Evolutionary conservation across 2,329 filamentous ascomycete species (phyloP).

Genomic region (Dactylonectria macrodidyma): DNA sequence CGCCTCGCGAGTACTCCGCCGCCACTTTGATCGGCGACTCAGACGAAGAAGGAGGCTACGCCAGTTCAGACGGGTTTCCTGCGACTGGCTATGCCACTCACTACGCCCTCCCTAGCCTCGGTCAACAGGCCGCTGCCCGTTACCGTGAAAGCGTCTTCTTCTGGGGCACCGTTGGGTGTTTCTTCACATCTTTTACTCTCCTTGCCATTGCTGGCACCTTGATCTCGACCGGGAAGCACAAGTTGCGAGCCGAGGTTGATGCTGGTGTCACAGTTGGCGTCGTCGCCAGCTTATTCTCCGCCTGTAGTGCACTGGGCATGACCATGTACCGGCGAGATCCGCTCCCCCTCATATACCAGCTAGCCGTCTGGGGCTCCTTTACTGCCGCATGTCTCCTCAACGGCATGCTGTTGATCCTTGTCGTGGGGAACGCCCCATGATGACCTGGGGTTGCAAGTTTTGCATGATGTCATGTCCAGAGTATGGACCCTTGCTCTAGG

Average conservation of each 20-base stretch:
- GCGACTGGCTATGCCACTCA: slow-evolving; percentile 67
- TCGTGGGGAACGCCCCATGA: slow-evolving; percentile 57
- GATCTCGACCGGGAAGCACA: slow-evolving; percentile 77
- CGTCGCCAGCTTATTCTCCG: slow-evolving; percentile 75
- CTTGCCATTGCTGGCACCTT: slow-evolving; percentile 76
- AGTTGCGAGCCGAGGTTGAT: slow-evolving; percentile 80
- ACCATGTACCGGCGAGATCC: slow-evolving; percentile 67
- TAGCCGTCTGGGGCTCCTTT: slow-evolving; percentile 58
- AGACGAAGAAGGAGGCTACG: slow-evolving; percentile 65
- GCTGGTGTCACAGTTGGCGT: slow-evolving; percentile 80
- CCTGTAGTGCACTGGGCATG: slow-evolving; percentile 72
- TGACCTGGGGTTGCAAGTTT: not conserved
- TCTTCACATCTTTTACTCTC: slow-evolving; percentile 73
- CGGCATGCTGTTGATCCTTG: slow-evolving; percentile 60
- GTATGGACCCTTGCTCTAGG: not conserved
- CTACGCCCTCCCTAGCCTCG: slow-evolving; percentile 68
- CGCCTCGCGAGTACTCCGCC: slow-evolving; percentile 49
- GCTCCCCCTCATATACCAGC: slow-evolving; percentile 59
- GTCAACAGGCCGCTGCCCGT: slow-evolving; percentile 63
- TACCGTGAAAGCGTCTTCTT: slow-evolving; percentile 71
- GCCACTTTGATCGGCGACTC: slow-evolving; percentile 55
- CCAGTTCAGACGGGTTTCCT: slow-evolving; percentile 67
- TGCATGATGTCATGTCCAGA: slow-evolving; percentile 9
- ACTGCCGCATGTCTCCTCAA: slow-evolving; percentile 58
- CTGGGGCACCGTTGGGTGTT: slow-evolving; percentile 67